phyloP scores from a whole-genome alignment of 2,329 filamentous ascomycete species.

The Fusarium sp. region DNA sequence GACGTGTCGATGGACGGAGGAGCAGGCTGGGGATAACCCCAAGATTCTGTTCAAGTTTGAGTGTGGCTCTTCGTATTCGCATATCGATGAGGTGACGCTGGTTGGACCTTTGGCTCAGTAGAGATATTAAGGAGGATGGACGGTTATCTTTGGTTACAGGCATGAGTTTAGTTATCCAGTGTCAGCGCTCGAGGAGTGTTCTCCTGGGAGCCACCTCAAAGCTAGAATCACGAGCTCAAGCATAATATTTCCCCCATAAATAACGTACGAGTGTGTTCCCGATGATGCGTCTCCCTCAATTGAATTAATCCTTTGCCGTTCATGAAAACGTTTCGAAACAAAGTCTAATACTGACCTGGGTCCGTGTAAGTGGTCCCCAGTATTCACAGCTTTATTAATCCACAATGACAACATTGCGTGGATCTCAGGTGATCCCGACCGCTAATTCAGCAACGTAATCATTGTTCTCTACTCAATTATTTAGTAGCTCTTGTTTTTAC shows the following conservation, averaged over 20 bases:
- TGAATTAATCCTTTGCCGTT: too few species aligned
- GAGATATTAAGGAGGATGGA: background rate
- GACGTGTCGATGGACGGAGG: background rate
- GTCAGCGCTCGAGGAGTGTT: background rate
- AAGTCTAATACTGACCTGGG: background rate
- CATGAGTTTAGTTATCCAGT: too few species aligned
- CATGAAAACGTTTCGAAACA: background rate
- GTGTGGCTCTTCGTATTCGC: background rate
- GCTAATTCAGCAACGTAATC: background rate
- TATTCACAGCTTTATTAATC: background rate
- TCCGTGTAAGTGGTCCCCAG: background rate
- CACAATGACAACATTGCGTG: background rate
- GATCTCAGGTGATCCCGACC: fast-evolving
- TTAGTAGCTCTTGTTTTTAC: background rate
- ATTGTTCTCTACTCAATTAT: background rate
- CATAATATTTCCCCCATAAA: background rate
- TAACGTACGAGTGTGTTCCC: background rate
- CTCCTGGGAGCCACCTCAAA: fast-evolving
- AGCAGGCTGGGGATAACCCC: background rate
- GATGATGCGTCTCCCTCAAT: fast-evolving
- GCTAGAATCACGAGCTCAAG: fast-evolving
- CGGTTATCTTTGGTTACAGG: background rate
- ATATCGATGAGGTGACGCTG: background rate
- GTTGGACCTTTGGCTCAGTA: background rate
- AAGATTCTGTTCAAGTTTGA: background rate